Conservation (phyloP, 192 early-diverging fungal genomes). For the Backusella tuberculispora region DNA sequence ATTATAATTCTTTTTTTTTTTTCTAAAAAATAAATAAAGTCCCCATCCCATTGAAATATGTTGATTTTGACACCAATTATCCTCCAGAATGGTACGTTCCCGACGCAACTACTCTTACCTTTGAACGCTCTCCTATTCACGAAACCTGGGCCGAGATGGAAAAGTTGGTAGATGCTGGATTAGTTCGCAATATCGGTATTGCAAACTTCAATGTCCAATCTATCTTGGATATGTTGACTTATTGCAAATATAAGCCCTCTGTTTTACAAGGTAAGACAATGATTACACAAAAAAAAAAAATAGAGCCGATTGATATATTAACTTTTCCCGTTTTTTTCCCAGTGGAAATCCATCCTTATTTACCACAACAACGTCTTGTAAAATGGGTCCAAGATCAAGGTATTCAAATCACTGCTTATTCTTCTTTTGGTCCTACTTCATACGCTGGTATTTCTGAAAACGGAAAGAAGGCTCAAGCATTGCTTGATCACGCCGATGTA, state of each 20-base stretch:
- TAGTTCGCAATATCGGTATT: constrained; percentile 67
- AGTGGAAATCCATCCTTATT: constrained; percentile 77
- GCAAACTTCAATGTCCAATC: constrained; percentile 64
- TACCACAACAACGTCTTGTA: constrained; percentile 66
- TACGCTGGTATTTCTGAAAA: constrained; percentile 27
- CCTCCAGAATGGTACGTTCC: constrained; percentile 51
- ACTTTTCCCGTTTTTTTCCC: background rate
- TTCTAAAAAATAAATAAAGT: constrained; percentile 21
- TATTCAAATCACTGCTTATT: constrained; percentile 75
- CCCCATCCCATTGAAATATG: constrained; percentile 56
- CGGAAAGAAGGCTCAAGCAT: constrained; percentile 42
- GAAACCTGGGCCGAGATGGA: constrained; percentile 79
- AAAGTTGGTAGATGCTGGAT: constrained; percentile 60
- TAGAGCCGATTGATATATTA: background rate
- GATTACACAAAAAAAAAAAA: background rate
- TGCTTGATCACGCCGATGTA: constrained; percentile 55
- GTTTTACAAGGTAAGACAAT: constrained; percentile 59
- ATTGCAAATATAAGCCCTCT: constrained; percentile 64
- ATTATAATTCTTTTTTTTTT: background rate
- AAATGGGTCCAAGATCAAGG: constrained; percentile 59
- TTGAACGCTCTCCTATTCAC: constrained; percentile 52
- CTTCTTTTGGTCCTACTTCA: constrained; percentile 64
- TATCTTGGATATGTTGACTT: constrained; percentile 58
- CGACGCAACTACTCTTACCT: constrained; percentile 33
- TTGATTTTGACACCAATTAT: constrained; percentile 45